Conservation (phyloP, 352 stramenopile species). For the Globisporangium paddicum region DNA sequence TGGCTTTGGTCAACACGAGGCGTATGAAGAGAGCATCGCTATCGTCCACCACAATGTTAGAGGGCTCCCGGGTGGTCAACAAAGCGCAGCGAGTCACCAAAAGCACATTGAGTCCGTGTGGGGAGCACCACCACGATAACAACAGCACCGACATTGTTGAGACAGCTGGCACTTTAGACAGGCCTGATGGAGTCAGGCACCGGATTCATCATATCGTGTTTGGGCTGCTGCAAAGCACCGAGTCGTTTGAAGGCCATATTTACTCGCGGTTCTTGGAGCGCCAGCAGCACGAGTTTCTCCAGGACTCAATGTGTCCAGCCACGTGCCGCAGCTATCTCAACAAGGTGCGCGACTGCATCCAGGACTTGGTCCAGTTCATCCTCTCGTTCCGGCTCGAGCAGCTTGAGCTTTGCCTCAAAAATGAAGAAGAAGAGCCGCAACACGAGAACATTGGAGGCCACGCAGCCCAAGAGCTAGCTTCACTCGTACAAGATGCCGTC, state of each 20-base stretch:
- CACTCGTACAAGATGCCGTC: not conserved
- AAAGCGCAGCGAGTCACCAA: too few relatives aligned
- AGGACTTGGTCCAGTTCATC: constrained; percentile 30
- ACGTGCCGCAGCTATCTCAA: constrained; percentile 23
- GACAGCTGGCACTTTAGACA: not conserved
- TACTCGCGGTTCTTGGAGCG: not conserved
- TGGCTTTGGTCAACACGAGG: not conserved
- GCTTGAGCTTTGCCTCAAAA: not conserved
- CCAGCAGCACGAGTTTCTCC: not conserved
- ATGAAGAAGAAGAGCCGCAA: not conserved
- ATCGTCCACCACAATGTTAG: too few relatives aligned
- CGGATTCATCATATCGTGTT: not conserved
- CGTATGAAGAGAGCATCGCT: not conserved
- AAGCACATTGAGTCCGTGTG: too few relatives aligned
- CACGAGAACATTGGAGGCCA: not conserved
- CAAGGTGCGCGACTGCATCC: constrained; percentile 27
- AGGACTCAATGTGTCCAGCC: not conserved
- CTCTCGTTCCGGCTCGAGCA: constrained; percentile 22
- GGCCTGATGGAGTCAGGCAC: not conserved
- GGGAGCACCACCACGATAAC: not conserved
- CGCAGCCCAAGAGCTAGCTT: not conserved
- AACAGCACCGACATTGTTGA: not conserved
- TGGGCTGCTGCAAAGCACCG: not conserved
- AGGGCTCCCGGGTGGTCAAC: too few relatives aligned
- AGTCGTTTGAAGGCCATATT: not conserved